Conservation (phyloP, 306 rosid genomes). For the Dalbergia cultrata region DNA sequence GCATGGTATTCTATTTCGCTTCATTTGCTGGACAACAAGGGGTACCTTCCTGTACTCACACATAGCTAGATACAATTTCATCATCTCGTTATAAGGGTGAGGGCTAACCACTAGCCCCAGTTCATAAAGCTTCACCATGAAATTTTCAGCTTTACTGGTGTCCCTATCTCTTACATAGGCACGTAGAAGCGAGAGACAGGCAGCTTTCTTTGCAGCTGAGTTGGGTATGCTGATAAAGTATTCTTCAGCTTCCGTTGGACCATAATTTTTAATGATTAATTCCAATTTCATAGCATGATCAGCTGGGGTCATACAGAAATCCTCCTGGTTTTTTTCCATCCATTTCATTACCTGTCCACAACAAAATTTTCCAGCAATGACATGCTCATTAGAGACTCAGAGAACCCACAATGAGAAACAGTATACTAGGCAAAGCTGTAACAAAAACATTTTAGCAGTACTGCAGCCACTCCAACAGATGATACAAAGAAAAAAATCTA, state of each 20-base stretch:
- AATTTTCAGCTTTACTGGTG: constrained; percentile 64
- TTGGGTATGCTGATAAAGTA: constrained; percentile 60
- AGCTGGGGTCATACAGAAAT: constrained; percentile 48
- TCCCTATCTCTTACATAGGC: constrained; percentile 67
- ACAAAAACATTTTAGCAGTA: not conserved
- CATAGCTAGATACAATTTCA: constrained; percentile 79
- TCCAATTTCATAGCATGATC: constrained; percentile 72
- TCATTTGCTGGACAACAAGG: constrained; percentile 76
- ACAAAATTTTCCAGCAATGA: not conserved
- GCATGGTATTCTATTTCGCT: constrained; percentile 63
- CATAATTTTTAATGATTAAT: constrained; percentile 59
- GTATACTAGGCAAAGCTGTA: not conserved
- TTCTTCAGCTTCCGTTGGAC: constrained; percentile 71
- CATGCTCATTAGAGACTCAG: not conserved
- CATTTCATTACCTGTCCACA: constrained; percentile 63
- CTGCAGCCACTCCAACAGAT: not conserved
- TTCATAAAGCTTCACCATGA: constrained; percentile 74
- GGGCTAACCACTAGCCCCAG: constrained; percentile 72
- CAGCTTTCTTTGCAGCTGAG: constrained; percentile 67
- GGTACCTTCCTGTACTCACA: constrained; percentile 68
- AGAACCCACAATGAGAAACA: constrained; percentile 6
- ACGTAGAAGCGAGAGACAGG: constrained; percentile 67
- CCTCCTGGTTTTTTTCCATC: constrained; percentile 67
- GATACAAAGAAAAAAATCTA: not conserved
- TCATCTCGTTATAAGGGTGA: constrained; percentile 84